Conservation (phyloP, 306 rosid species). For the Mimosa bimucronata region DNA sequence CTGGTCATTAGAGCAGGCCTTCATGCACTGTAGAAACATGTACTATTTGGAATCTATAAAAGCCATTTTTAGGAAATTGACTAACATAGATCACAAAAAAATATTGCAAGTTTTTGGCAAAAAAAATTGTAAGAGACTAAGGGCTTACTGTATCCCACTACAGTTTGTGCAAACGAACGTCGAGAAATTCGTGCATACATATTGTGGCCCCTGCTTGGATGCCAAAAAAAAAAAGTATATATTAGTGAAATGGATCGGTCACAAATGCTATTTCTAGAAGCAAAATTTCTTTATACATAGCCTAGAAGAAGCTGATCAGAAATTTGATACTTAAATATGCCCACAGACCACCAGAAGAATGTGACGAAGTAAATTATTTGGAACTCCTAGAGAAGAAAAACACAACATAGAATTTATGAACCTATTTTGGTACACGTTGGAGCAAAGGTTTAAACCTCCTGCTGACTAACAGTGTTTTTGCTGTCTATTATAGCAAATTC, state of each 20-base stretch:
- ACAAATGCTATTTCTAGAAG: conserved; percentile 13
- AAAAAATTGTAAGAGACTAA: conserved; percentile 13
- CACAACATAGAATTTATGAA: background rate
- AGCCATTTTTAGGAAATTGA: conserved; percentile 15
- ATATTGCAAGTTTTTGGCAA: background rate
- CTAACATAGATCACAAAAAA: background rate
- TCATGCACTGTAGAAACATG: conserved; percentile 7
- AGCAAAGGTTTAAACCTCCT: background rate
- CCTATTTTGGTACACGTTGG: background rate
- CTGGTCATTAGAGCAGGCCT: conserved; percentile 29
- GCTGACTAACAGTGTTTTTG: background rate
- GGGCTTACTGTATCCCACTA: conserved; percentile 95
- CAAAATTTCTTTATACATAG: background rate
- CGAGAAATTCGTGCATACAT: conserved; percentile 95
- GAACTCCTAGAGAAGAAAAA: background rate
- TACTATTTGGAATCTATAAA: conserved; percentile 25
- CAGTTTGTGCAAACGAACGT: conserved; percentile 94
- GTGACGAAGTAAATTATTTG: background rate
- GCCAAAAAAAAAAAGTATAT: conserved; percentile 18
- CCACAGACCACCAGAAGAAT: conserved; percentile 6
- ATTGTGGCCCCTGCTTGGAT: conserved; percentile 84
- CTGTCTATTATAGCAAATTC: conserved; percentile 8
- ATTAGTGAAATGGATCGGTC: conserved; percentile 32
- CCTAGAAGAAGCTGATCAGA: conserved; percentile 25
- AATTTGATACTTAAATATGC: conserved; percentile 27